phyloP scores from a whole-genome alignment of 345 rosid genomes.

The Chamaenerion angustifolium region DNA sequence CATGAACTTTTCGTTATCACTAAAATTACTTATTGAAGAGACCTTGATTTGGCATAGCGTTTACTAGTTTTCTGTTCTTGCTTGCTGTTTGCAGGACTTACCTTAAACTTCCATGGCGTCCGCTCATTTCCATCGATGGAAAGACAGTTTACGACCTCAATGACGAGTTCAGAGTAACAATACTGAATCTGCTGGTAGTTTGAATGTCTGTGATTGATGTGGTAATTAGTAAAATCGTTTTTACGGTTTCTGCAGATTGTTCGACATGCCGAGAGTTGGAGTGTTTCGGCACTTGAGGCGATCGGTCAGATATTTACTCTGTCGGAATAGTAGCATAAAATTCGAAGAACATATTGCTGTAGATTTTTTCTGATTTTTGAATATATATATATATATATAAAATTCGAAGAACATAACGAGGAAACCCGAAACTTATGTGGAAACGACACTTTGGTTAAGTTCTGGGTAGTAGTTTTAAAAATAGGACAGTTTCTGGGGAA shows the following conservation, averaged over 20 bases:
- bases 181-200: neutral
- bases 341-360: too few species aligned
- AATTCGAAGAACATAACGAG: too few species aligned
- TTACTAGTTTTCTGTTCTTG: neutral
- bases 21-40: too few species aligned
- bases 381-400: too few species aligned
- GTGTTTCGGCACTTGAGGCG: conserved; percentile 64
- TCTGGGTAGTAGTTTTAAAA: too few species aligned
- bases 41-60: neutral
- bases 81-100: conserved; percentile 37
- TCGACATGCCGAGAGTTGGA: conserved; percentile 77
- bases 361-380: too few species aligned
- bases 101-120: conserved; percentile 78
- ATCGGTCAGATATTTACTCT: conserved; percentile 53
- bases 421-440: too few species aligned
- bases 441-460: too few species aligned
- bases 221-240: neutral
- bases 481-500: too few species aligned
- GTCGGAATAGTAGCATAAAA: too few species aligned
- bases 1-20: too few species aligned
- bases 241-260: conserved; percentile 29
- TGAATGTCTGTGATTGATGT: neutral
- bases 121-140: conserved; percentile 52
- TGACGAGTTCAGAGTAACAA: conserved; percentile 35
- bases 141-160: conserved; percentile 49